Percentiles rank a stretch among this genome's conserved stretches.
These are phyloP conservation scores for Urtica urens DNA, from an alignment of 306 rosid genomes.

Conservation along the genomic window DNA sequence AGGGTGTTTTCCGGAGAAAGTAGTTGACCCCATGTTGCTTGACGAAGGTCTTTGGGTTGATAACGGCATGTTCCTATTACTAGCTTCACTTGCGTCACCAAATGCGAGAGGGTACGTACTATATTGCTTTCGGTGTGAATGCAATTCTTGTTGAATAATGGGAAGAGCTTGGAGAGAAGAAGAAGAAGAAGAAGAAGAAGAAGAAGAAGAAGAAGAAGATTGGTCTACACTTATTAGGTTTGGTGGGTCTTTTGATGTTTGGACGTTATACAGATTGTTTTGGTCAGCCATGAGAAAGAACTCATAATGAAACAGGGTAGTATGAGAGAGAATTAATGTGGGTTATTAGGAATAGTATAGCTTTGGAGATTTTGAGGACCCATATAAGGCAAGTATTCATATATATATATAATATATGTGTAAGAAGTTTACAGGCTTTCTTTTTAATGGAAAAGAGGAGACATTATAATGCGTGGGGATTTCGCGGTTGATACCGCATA, in stretches of 20 bases:
- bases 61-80: neutral
- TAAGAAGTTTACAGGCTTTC: neutral
- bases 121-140: too few relatives aligned
- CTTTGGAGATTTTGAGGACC: slow-evolving; percentile 8
- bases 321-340: neutral
- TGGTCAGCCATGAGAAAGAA: slow-evolving; percentile 13
- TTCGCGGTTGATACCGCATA: slow-evolving; percentile 27
- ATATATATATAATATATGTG: too few relatives aligned
- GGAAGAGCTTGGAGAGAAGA: neutral
- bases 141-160: slow-evolving; percentile 4
- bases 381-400: too few relatives aligned
- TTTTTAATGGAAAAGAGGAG: slow-evolving; percentile 8
- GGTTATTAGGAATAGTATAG: neutral
- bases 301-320: neutral
- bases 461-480: slow-evolving; percentile 43
- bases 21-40: slow-evolving; percentile 33
- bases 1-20: slow-evolving; percentile 48
- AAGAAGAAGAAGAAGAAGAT: neutral
- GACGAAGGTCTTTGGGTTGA: neutral
- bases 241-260: neutral
- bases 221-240: slow-evolving; percentile 13
- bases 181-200: neutral
- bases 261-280: slow-evolving; percentile 4
- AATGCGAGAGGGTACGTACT: too few relatives aligned
- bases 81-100: neutral